Evolutionary conservation across 2,329 filamentous ascomycete genomes (phyloP).

Genomic region (Penicillium sp.): DNA sequence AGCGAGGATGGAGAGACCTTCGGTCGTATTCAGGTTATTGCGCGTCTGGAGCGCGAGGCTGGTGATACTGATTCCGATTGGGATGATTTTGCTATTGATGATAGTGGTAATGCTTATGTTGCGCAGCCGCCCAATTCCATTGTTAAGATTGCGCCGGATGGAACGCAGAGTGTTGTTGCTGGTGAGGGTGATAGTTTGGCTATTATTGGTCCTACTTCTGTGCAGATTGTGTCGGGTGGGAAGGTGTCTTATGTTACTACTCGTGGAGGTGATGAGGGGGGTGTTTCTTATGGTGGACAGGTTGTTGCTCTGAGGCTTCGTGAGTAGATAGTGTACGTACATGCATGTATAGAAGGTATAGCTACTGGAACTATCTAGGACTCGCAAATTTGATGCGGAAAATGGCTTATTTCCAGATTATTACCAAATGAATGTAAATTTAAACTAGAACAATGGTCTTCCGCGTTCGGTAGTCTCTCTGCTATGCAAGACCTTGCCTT

Average conservation of each 20-base stretch:
- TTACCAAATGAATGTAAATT: no score
- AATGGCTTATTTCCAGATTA: background rate
- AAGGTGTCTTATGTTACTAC: slow-evolving; percentile 10
- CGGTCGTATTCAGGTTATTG: slow-evolving; percentile 9
- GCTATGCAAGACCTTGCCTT: background rate
- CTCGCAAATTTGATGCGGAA: background rate
- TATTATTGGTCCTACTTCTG: slow-evolving; percentile 8
- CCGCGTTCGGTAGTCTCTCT: background rate
- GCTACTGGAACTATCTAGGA: background rate
- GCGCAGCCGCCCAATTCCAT: no score
- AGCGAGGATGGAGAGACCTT: slow-evolving; percentile 1
- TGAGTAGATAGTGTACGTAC: background rate
- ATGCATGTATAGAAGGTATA: background rate
- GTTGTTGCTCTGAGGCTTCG: background rate
- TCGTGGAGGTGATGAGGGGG: background rate
- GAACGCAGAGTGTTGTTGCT: no score
- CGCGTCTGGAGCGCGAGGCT: background rate
- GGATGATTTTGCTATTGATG: no score
- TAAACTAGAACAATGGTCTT: background rate
- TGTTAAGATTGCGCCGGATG: no score
- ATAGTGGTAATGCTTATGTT: no score
- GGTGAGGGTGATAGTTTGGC: background rate
- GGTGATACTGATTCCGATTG: no score
- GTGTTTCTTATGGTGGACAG: slow-evolving; percentile 9
- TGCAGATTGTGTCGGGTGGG: background rate